Evolutionary conservation across 345 rosid genomes (phyloP).

Genomic region (Brassica cretica): DNA sequence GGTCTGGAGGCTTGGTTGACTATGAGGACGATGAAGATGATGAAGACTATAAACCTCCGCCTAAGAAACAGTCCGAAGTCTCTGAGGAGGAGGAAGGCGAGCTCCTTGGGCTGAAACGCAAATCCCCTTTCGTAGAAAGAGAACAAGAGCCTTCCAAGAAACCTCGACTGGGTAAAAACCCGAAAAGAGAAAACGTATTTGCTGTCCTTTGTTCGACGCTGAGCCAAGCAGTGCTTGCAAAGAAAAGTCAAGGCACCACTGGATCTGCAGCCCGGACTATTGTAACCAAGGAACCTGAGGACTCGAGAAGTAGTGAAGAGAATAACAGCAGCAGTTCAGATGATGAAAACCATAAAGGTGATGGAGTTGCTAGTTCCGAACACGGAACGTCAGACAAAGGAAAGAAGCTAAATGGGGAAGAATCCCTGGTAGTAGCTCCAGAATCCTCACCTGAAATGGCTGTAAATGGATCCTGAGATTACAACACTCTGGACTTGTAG

Average conservation of each 20-base stretch:
- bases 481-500: conserved; percentile 29
- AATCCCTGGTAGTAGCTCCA: conserved; percentile 53
- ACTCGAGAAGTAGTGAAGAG: conserved; percentile 43
- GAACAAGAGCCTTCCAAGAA: conserved; percentile 63
- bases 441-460: conserved; percentile 65
- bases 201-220: conserved; percentile 81
- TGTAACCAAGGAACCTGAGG: conserved; percentile 32
- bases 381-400: conserved; percentile 44
- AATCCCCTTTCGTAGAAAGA: conserved; percentile 56
- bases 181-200: conserved; percentile 65
- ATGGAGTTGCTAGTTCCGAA: conserved; percentile 62
- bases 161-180: conserved; percentile 57
- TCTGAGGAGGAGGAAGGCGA: conserved; percentile 66
- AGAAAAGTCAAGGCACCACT: conserved; percentile 47
- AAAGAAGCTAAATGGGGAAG: conserved; percentile 56
- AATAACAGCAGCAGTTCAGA: conserved; percentile 42
- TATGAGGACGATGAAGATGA: conserved; percentile 98
- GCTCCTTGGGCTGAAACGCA: conserved; percentile 73
- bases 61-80: conserved; percentile 61
- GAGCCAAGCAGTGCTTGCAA: conserved; percentile 81
- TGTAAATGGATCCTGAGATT: conserved; percentile 78
- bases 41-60: conserved; percentile 84
- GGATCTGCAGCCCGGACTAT: conserved; percentile 25
- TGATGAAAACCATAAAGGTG: conserved; percentile 57
- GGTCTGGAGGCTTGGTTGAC: conserved; percentile 88